Conservation (phyloP, 352 stramenopile species). For the Globisporangium orthogonon region DNA sequence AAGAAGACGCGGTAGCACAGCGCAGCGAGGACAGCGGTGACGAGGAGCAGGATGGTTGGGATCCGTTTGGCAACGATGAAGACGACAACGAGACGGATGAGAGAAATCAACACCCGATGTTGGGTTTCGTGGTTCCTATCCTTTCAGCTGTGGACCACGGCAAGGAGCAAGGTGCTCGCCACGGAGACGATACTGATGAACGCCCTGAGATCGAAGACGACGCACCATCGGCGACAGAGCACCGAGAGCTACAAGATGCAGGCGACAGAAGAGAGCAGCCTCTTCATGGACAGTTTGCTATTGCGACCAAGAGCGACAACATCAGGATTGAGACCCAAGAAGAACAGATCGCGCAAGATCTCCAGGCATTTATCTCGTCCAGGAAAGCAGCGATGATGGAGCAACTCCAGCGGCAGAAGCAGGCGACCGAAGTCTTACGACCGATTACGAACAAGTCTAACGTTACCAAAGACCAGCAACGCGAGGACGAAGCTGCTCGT, state of each 20-base stretch:
- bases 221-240: no score
- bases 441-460: neutral
- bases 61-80: neutral
- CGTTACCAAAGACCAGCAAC: neutral
- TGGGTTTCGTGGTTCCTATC: neutral
- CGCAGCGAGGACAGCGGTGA: constrained; percentile 2
- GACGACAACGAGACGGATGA: constrained; percentile 1
- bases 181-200: neutral
- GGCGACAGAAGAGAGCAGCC: neutral
- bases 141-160: neutral
- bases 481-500: neutral
- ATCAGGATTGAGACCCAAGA: constrained; percentile 1
- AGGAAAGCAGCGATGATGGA: constrained; percentile 30
- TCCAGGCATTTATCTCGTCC: constrained; percentile 33
- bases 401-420: constrained; percentile 29
- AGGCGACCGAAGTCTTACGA: neutral
- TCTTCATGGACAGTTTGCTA: neutral
- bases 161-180: neutral
- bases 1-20: neutral
- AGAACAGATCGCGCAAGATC: constrained; percentile 17
- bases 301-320: neutral
- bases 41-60: neutral
- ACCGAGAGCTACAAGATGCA: neutral
- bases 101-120: neutral
- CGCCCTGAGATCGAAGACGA: constrained; percentile 10